Evolutionary conservation across 2,329 filamentous ascomycete species (phyloP).

Genomic region (Plenodomus lindquistii): DNA sequence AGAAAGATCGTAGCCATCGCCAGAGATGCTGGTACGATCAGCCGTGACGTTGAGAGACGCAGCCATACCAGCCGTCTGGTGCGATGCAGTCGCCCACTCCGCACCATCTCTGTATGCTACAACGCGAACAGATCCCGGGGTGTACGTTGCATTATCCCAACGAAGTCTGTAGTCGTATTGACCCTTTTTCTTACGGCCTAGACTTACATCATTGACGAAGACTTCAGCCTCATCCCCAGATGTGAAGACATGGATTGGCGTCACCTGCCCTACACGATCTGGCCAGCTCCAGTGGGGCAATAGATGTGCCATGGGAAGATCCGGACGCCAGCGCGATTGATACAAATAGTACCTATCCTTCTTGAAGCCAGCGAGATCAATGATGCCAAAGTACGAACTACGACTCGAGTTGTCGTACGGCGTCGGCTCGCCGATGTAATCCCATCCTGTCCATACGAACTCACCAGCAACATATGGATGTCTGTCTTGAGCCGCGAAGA

Average conservation of each 20-base stretch:
- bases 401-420: constrained; percentile 54
- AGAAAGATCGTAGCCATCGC: constrained; percentile 51
- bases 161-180: constrained; percentile 54
- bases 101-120: constrained; percentile 54
- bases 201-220: constrained; percentile 56
- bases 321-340: constrained; percentile 58
- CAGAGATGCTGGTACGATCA: constrained; percentile 48
- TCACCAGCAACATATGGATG: constrained; percentile 58
- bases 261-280: constrained; percentile 50
- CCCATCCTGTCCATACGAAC: constrained; percentile 58
- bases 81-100: constrained; percentile 52
- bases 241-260: constrained; percentile 60
- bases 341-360: constrained; percentile 62
- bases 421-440: constrained; percentile 57
- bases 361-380: constrained; percentile 61
- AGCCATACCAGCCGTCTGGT: constrained; percentile 49
- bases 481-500: constrained; percentile 55
- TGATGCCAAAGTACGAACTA: constrained; percentile 61
- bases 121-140: constrained; percentile 54
- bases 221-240: constrained; percentile 59
- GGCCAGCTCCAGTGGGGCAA: constrained; percentile 63
- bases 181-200: constrained; percentile 46
- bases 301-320: constrained; percentile 55
- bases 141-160: constrained; percentile 57
- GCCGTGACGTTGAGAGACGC: constrained; percentile 45